These are phyloP conservation scores for Puccinia triticina DNA, from an alignment of 1,284 basidiomycete genomes.

Conservation along the genomic window DNA sequence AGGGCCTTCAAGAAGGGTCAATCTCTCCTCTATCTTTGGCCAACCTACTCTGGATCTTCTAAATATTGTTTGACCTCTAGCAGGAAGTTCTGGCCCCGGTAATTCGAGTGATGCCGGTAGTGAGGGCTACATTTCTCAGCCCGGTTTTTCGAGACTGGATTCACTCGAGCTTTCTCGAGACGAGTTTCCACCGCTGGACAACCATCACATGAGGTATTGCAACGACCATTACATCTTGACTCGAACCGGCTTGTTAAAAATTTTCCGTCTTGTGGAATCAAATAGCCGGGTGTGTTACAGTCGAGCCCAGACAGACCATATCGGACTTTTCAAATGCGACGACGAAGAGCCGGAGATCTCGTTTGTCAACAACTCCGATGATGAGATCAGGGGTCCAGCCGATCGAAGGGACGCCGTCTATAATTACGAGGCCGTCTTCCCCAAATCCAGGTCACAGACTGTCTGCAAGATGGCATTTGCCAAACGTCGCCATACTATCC, in stretches of 20 bases:
- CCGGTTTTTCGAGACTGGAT: not conserved
- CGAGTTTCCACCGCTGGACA: not conserved
- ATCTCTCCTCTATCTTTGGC: not conserved
- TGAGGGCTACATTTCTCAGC: conserved; percentile 20
- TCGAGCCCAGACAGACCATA: conserved; percentile 19
- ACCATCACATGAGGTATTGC: not conserved
- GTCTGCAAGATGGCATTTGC: conserved; percentile 1
- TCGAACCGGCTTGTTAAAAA: not conserved
- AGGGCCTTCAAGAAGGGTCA: conserved; percentile 17
- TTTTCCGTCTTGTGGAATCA: not conserved
- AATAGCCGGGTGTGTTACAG: conserved; percentile 4
- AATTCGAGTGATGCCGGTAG: conserved; percentile 28
- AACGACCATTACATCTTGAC: not conserved
- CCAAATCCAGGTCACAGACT: not conserved
- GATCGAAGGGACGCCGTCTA: not conserved
- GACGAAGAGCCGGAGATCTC: not conserved
- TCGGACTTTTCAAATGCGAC: not conserved
- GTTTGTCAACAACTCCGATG: not conserved
- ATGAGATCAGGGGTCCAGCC: not conserved
- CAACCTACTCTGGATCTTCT: not conserved
- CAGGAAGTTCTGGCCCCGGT: not conserved
- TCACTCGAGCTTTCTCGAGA: not conserved
- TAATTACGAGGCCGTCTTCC: conserved; percentile 1
- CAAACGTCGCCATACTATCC: conserved; percentile 27
- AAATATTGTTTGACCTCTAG: not conserved